Evolutionary conservation across 139 green algal genomes (phyloP), one percentile per base, ranked within the genome.

Genomic region (Volvox reticuliferus): DNA sequence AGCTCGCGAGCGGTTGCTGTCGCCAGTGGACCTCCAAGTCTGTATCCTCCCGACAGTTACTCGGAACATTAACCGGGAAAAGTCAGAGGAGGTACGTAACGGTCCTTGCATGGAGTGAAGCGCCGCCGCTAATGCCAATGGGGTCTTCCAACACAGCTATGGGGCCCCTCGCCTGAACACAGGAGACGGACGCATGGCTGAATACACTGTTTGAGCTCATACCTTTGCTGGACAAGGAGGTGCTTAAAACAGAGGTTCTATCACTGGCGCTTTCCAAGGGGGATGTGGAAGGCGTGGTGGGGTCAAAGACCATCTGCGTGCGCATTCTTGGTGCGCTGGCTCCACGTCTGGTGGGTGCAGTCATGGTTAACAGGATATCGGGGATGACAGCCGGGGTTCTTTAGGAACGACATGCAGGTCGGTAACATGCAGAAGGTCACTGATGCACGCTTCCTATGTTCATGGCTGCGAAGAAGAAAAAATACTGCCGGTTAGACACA

Each of bases 151-250:
- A 55, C 44, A 9, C 44, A 55, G 44, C 44, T 55, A 55, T 55
- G 44, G 5, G 44, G 44, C 5, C 44, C 44, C 44, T 55, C 44
- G 44, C 44, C 44, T 55, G 21, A 33, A n/a, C 6, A 19, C 90
- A 94, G 92, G 92, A 94, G 78, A 93, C 84, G 62, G 90, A 93
- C 33, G 92, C 92, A 37, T 94, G 92, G 92, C 77, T 94, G 14
- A 79, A 78, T 21, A 90, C 92, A 2, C 79, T 94, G 55, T 94
- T 91, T 71, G 90, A 91, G 22, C 87, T 94, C 32, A 91, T 94
- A 2, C 92, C 92, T 3, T 28, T 89, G 61, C 71, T 94, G 30
- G 92, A 93, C 87, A 94, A 94, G 90, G 92, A 94, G 55, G 78
- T 88, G 76, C 79, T 94, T 28, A 90, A 91, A 62, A 89, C 87